Conservation (phyloP, 2,329 filamentous ascomycete species). For the Dryadomyces sulphureus region DNA sequence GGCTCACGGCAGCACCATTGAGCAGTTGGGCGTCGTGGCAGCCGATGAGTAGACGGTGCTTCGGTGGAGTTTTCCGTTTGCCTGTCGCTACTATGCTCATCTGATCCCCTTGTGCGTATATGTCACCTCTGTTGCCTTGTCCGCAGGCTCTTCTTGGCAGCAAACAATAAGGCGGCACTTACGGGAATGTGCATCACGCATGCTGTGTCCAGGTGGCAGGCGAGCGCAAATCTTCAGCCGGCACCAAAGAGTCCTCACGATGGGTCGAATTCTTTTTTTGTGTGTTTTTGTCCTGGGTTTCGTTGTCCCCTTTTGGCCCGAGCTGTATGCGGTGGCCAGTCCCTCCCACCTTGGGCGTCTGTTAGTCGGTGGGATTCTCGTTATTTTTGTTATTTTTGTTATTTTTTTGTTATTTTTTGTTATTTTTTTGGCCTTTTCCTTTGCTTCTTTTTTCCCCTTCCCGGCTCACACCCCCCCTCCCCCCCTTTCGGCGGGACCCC, state of each 20-base stretch:
- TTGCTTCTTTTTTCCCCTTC: slow-evolving; percentile 1
- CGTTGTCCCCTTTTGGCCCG: not conserved
- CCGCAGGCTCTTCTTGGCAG: slow-evolving; percentile 2
- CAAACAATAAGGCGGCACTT: slow-evolving; percentile 3
- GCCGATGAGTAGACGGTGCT: slow-evolving; percentile 5
- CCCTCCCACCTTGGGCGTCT: not conserved
- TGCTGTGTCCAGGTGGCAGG: slow-evolving; percentile 3
- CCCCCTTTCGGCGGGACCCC: not conserved
- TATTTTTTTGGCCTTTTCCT: not conserved
- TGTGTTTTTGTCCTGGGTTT: not conserved
- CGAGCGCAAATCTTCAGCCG: not conserved
- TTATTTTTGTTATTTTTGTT: slow-evolving; percentile 6
- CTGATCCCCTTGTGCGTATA: slow-evolving; percentile 1
- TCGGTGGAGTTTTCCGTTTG: slow-evolving; percentile 1
- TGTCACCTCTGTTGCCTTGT: slow-evolving; percentile 3
- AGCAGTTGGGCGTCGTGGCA: slow-evolving; percentile 9
- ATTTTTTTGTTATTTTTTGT: not conserved
- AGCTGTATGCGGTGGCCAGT: not conserved
- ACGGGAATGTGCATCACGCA: slow-evolving; percentile 2
- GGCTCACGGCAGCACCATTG: slow-evolving; percentile 6
- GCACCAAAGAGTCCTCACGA: not conserved
- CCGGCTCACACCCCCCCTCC: not conserved
- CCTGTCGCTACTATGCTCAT: slow-evolving; percentile 1
- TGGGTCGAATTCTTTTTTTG: not conserved
- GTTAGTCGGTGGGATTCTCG: not conserved